phyloP scores from a whole-genome alignment of 2,329 filamentous ascomycete species.

The Ophiosphaerella herpotricha region DNA sequence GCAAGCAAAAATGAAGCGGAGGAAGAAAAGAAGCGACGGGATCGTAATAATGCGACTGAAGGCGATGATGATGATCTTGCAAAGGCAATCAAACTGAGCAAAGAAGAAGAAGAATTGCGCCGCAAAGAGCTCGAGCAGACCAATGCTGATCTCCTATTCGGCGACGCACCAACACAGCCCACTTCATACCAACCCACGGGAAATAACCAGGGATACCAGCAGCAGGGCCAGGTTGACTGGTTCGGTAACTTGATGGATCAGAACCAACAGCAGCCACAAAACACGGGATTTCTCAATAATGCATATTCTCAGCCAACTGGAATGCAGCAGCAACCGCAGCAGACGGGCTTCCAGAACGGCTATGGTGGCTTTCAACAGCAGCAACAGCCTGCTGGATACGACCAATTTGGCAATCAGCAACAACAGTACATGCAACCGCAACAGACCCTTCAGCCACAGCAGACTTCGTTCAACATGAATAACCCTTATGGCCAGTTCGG shows the following conservation, averaged over 20 bases:
- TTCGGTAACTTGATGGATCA: constrained; percentile 92
- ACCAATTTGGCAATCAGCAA: constrained; percentile 54
- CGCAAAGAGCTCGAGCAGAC: constrained; percentile 83
- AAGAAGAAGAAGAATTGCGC: constrained; percentile 88
- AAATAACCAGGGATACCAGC: constrained; percentile 96
- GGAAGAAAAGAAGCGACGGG: constrained; percentile 77
- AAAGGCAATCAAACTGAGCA: constrained; percentile 93
- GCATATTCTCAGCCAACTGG: constrained; percentile 79
- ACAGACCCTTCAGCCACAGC: constrained; percentile 59
- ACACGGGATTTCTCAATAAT: constrained; percentile 69
- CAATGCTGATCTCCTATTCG: constrained; percentile 87
- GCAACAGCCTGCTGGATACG: constrained; percentile 70
- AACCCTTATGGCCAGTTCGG: constrained; percentile 46
- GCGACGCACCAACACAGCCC: constrained; percentile 69
- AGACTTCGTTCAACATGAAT: constrained; percentile 60
- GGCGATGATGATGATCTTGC: constrained; percentile 83
- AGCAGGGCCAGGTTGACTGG: constrained; percentile 95
- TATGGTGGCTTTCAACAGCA: constrained; percentile 57
- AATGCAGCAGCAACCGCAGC: constrained; percentile 62
- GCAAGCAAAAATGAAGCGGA: constrained; percentile 95
- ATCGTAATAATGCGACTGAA: constrained; percentile 52
- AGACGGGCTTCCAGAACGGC: constrained; percentile 70
- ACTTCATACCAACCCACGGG: constrained; percentile 80
- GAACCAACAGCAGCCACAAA: constrained; percentile 63
- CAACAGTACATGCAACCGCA: constrained; percentile 43